Evolutionary conservation across 1,139 yeast genomes (phyloP).

Genomic region (Candida sp.): DNA sequence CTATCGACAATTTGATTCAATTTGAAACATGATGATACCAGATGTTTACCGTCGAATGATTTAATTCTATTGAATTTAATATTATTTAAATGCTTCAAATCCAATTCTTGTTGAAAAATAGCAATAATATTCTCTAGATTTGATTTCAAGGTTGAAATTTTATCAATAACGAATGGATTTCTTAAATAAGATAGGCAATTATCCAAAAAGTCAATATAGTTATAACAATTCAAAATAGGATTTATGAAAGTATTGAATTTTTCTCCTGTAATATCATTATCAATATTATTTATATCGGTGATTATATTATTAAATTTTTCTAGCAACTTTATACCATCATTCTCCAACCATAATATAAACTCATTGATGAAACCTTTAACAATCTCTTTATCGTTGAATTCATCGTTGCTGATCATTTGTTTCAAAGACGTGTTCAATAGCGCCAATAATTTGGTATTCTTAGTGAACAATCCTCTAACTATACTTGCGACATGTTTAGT

Average conservation of each 20-base stretch:
- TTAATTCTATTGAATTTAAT: constrained; percentile 33
- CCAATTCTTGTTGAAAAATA: constrained; percentile 13
- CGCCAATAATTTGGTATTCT: constrained; percentile 29
- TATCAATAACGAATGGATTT: constrained; percentile 41
- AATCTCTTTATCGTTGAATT: constrained; percentile 18
- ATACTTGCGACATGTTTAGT: constrained; percentile 25
- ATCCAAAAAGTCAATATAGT: constrained; percentile 29
- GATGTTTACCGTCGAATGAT: constrained; percentile 5
- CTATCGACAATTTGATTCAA: constrained; percentile 34
- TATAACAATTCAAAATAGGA: constrained; percentile 31
- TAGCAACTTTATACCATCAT: constrained; percentile 28
- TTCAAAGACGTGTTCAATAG: constrained; percentile 16
- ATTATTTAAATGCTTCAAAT: constrained; percentile 22
- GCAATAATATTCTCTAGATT: constrained; percentile 19
- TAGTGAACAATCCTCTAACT: constrained; percentile 41
- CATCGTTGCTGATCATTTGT: constrained; percentile 12
- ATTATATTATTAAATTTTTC: constrained; percentile 24
- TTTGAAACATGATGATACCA: constrained; percentile 40
- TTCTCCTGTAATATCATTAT: constrained; percentile 12
- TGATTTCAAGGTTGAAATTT: constrained; percentile 16
- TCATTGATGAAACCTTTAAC: constrained; percentile 38
- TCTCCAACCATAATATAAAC: constrained; percentile 38
- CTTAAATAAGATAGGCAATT: constrained; percentile 20
- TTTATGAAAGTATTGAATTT: constrained; percentile 18
- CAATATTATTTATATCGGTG: constrained; percentile 4